Conservation (phyloP, 257 asterid genomes). For the Phtheirospermum japonicum region DNA sequence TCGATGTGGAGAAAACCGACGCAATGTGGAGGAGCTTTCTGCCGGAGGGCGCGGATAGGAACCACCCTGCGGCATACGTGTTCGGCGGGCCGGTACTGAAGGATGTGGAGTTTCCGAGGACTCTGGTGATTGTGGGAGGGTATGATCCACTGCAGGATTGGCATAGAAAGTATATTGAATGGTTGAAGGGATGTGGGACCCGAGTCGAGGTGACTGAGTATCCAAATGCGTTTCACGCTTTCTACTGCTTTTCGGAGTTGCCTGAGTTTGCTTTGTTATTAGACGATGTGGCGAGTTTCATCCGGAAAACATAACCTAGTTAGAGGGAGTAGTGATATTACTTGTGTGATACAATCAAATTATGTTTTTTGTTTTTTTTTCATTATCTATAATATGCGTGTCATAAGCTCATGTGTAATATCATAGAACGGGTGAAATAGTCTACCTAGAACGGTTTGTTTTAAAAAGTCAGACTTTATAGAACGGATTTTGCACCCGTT, state of each 20-base stretch:
- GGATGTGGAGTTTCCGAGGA: conserved; percentile 29
- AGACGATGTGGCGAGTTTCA: conserved; percentile 17
- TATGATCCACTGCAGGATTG: conserved; percentile 47
- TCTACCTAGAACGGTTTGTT: too few species aligned
- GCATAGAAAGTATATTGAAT: conserved; percentile 33
- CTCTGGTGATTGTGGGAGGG: conserved; percentile 41
- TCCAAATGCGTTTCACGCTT: conserved; percentile 42
- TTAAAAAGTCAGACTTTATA: too few species aligned
- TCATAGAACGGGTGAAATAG: too few species aligned
- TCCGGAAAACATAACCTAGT: too few species aligned
- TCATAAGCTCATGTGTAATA: too few species aligned
- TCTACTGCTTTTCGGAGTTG: conserved; percentile 35
- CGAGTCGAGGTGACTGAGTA: conserved; percentile 35
- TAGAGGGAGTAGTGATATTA: too few species aligned
- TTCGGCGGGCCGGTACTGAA: conserved; percentile 22
- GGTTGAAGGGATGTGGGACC: conserved; percentile 37
- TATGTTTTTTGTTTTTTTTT: too few species aligned
- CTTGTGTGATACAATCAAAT: too few species aligned
- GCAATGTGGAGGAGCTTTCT: conserved; percentile 40
- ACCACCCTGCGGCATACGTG: conserved; percentile 44
- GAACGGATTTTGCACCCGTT: too few species aligned
- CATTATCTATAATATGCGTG: too few species aligned
- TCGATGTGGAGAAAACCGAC: conserved; percentile 26
- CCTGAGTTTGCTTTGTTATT: conserved; percentile 30
- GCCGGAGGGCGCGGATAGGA: conserved; percentile 41